Evolutionary conservation across 352 stramenopile genomes (phyloP), one percentile per base, ranked within the genome.

Genomic region (Globisporangium parvum): DNA sequence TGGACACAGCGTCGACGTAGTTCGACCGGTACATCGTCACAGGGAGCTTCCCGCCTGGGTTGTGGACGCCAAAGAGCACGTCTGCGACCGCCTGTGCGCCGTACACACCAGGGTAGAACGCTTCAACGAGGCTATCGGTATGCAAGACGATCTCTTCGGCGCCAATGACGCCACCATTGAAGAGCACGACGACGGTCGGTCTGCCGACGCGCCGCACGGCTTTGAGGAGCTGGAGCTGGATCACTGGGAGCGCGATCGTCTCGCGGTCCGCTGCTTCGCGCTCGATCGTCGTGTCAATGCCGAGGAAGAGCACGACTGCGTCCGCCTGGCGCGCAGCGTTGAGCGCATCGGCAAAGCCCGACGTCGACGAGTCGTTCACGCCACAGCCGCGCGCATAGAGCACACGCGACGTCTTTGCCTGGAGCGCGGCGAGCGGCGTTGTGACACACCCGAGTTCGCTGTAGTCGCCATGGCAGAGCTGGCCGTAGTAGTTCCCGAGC

Each of bases 21-120:
- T 85, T 77, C 5, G 81, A 91, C 4, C 70, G 69, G 24, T 93
- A 94, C 70, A 97, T 93, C 8, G 89, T 96, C 40, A 95, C 80
- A 0, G 87, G 81, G 1, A 96, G 67, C 47, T 94, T 91, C 31
- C 84, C 89, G 37, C 80, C 73, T 11, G 87, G 87, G 56, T 88
- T 91, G 10, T 76, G 61, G 18, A 88, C 72, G 8, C 89, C 88
- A 57, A 96, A 95, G 4, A 97, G 68, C 40, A 96, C 67, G 33
- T 92, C 80, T 1, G 78, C 81, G 53, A 96, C 65, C 5, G 88
- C 89, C 50, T 81, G 71, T 0, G 82, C 81, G n/a, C 80, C 87
- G 23, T 78, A 87, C 61, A 93, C 85, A 15, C 89, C 89, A 0
- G 82, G 81, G 37, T 96, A 91, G 45, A 95, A 96, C 2, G 77